Percentiles rank a stretch among this genome's conserved stretches.
Evolutionary conservation across 805 yeast species (phyloP).

Genomic region (Ogataea philodendri): DNA sequence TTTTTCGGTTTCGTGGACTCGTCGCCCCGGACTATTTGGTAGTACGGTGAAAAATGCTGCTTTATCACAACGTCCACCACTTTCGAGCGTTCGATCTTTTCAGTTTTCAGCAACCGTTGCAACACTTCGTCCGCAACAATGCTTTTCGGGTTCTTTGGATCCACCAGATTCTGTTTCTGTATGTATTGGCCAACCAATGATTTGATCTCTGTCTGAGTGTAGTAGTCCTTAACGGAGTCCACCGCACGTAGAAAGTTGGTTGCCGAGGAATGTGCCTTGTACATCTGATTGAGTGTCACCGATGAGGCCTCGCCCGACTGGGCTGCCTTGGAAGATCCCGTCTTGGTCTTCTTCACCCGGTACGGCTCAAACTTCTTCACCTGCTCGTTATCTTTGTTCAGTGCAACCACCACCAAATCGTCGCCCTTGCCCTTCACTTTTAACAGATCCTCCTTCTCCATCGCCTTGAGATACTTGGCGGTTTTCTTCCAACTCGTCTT

Average conservation of each 20-base stretch:
- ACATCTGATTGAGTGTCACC: slow-evolving; percentile 40
- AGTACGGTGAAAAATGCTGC: slow-evolving; percentile 45
- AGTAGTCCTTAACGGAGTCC: slow-evolving; percentile 41
- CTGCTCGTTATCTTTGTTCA: slow-evolving; percentile 44
- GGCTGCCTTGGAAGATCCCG: slow-evolving; percentile 5
- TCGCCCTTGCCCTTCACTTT: slow-evolving; percentile 83
- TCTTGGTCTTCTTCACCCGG: slow-evolving; percentile 36
- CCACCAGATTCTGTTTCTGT: slow-evolving; percentile 46
- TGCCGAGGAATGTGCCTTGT: slow-evolving; percentile 55
- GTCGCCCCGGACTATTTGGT: slow-evolving; percentile 43
- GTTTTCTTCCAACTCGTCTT: slow-evolving; percentile 89
- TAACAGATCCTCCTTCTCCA: slow-evolving; percentile 73
- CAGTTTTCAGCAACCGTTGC: slow-evolving; percentile 25
- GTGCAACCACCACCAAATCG: slow-evolving; percentile 58
- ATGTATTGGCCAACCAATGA: slow-evolving; percentile 56
- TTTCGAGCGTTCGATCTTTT: slow-evolving; percentile 39
- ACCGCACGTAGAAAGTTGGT: slow-evolving; percentile 46
- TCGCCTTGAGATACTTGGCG: slow-evolving; percentile 77
- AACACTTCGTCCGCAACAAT: slow-evolving; percentile 52
- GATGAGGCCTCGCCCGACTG: slow-evolving; percentile 13
- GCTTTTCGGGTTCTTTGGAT: slow-evolving; percentile 49
- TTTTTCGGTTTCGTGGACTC: slow-evolving; percentile 41
- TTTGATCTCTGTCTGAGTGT: slow-evolving; percentile 55
- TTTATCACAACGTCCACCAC: slow-evolving; percentile 42
- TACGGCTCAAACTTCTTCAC: slow-evolving; percentile 67